Conservation (phyloP, 805 yeast species). For the Hermanozyma aechmeae region DNA sequence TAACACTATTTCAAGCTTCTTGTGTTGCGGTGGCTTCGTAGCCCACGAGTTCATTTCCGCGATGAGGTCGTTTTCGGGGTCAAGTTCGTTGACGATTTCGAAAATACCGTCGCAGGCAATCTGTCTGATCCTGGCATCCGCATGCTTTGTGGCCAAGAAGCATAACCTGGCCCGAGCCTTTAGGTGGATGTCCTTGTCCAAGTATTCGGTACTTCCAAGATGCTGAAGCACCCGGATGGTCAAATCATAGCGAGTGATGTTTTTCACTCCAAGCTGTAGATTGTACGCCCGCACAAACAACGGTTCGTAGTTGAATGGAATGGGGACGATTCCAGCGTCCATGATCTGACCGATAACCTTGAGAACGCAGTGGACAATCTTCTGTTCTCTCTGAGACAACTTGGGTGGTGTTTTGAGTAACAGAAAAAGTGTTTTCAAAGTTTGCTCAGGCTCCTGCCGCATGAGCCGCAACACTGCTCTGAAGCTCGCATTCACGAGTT, state of each 20-base stretch:
- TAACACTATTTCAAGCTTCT: too few relatives aligned
- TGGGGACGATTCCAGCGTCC: too few relatives aligned
- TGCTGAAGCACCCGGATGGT: constrained; percentile 37
- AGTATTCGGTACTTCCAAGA: constrained; percentile 12
- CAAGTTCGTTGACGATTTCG: constrained; percentile 21
- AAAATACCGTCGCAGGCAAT: constrained; percentile 35
- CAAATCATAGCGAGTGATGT: constrained; percentile 24
- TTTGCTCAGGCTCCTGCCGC: too few relatives aligned
- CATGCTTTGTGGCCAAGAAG: constrained; percentile 23
- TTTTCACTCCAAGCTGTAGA: constrained; percentile 42
- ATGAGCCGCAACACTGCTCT: too few relatives aligned
- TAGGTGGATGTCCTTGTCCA: constrained; percentile 2
- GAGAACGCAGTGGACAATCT: too few relatives aligned
- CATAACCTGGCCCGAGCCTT: constrained; percentile 11
- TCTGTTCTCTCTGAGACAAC: constrained; percentile 11
- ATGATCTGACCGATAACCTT: too few relatives aligned
- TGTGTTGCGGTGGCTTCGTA: too few relatives aligned
- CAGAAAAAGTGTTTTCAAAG: not conserved
- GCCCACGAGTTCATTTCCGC: too few relatives aligned
- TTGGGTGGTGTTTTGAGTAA: not conserved
- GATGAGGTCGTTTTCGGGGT: constrained; percentile 1
- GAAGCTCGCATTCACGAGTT: too few relatives aligned
- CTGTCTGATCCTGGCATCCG: constrained; percentile 19
- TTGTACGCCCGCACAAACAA: constrained; percentile 45
- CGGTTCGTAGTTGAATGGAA: constrained; percentile 16